phyloP scores from a whole-genome alignment of 352 stramenopile species.

The Globisporangium lucens region DNA sequence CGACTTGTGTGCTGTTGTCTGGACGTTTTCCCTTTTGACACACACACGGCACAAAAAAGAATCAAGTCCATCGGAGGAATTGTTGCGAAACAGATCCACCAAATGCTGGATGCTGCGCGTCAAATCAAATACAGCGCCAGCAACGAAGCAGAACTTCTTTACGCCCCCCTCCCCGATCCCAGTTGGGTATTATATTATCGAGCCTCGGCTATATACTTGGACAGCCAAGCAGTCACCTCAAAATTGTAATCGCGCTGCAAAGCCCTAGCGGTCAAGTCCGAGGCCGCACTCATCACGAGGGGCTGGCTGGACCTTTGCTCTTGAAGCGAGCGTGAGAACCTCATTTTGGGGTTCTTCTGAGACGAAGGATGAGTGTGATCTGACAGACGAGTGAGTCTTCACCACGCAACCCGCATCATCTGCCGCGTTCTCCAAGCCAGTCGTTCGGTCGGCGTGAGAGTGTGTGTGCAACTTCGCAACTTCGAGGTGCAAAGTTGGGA shows the following conservation, averaged over 20 bases:
- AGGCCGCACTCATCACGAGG: too few species aligned
- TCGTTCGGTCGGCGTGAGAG: background rate
- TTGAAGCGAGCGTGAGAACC: background rate
- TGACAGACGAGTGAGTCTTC: background rate
- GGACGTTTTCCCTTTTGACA: background rate
- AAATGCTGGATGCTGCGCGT: background rate
- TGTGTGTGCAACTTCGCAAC: conserved; percentile 4
- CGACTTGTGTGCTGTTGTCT: background rate
- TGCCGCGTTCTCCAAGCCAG: background rate
- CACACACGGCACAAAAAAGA: background rate
- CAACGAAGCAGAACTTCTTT: too few species aligned
- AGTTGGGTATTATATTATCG: too few species aligned
- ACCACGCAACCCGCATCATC: conserved; percentile 1
- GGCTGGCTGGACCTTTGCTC: too few species aligned
- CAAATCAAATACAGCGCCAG: background rate
- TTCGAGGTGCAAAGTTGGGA: background rate
- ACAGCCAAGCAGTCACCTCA: too few species aligned
- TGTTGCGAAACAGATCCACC: background rate
- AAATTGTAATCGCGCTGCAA: too few species aligned
- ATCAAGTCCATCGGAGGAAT: background rate
- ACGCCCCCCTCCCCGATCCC: too few species aligned
- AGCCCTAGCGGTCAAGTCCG: too few species aligned
- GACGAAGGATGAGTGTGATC: conserved; percentile 3
- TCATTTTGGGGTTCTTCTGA: too few species aligned
- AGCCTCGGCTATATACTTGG: too few species aligned